Percentiles rank a stretch among this genome's conserved stretches.
Evolutionary conservation across 495 filamentous ascomycete genomes (phyloP).

Genomic region (Trichoderma orchidacearum): DNA sequence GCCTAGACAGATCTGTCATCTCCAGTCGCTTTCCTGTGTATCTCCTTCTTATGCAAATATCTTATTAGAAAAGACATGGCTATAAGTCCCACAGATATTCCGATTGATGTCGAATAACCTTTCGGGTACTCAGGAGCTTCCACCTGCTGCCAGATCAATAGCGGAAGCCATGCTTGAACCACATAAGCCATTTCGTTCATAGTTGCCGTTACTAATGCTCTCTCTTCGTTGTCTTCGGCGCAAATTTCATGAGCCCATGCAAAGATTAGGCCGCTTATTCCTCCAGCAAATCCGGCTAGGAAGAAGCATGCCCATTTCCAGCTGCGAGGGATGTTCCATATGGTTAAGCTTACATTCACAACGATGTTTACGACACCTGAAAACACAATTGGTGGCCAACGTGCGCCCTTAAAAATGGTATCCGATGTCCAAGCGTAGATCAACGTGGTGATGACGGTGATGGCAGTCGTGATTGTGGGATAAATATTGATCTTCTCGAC

Average conservation of each 20-base stretch:
- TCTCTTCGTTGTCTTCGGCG: slow-evolving; percentile 36
- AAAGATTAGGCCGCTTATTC: slow-evolving; percentile 21
- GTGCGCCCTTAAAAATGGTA: slow-evolving; percentile 34
- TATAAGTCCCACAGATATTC: slow-evolving; percentile 20
- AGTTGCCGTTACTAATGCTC: slow-evolving; percentile 32
- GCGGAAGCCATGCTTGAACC: slow-evolving; percentile 28
- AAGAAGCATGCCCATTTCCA: slow-evolving; percentile 37
- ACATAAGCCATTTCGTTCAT: slow-evolving; percentile 32
- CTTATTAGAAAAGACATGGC: slow-evolving; percentile 22
- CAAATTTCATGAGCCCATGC: slow-evolving; percentile 43
- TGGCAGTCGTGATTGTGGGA: slow-evolving; percentile 28
- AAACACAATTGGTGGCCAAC: slow-evolving; percentile 38
- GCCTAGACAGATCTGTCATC: not conserved
- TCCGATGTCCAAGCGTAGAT: slow-evolving; percentile 32
- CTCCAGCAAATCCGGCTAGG: slow-evolving; percentile 24
- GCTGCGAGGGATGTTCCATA: slow-evolving; percentile 27
- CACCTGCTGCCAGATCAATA: slow-evolving; percentile 33
- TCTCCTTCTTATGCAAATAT: slow-evolving; percentile 26
- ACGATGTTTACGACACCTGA: slow-evolving; percentile 26
- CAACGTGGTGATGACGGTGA: slow-evolving; percentile 28
- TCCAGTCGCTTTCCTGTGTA: slow-evolving; percentile 6
- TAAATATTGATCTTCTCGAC: slow-evolving; percentile 27
- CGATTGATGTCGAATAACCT: slow-evolving; percentile 28
- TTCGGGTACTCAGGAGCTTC: slow-evolving; percentile 31
- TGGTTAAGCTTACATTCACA: slow-evolving; percentile 21